A percentile compares a stretch with the other conserved stretches of the same genome.
These are phyloP conservation scores for Salvia rosmarinus DNA, from an alignment of 257 asterid genomes.

Conservation along the genomic window DNA sequence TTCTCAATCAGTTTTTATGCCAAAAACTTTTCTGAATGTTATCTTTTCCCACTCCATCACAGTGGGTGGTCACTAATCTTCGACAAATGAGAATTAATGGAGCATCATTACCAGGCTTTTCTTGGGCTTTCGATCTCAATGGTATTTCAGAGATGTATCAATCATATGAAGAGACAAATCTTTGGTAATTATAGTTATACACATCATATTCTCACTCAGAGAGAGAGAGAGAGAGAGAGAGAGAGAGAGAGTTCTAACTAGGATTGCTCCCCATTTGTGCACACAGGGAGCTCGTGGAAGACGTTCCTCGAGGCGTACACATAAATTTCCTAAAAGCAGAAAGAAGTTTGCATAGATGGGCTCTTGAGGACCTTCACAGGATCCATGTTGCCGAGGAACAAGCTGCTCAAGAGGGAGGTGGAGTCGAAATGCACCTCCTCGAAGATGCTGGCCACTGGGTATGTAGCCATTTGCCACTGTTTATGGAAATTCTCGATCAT, in stretches of 20 bases:
- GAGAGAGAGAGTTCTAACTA: too few relatives aligned
- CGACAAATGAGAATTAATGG: slow-evolving; percentile 57
- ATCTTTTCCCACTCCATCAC: slow-evolving; percentile 26
- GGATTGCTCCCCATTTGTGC: slow-evolving; percentile 18
- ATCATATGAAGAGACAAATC: slow-evolving; percentile 86
- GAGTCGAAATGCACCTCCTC: slow-evolving; percentile 96
- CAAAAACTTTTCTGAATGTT: neutral
- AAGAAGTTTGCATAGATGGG: slow-evolving; percentile 97
- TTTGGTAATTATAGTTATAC: slow-evolving; percentile 56
- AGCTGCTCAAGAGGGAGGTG: slow-evolving; percentile 94
- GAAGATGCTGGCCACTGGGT: slow-evolving; percentile 99
- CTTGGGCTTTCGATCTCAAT: slow-evolving; percentile 81
- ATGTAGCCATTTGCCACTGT: slow-evolving; percentile 24
- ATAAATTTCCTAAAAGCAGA: slow-evolving; percentile 92
- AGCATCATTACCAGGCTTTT: slow-evolving; percentile 61
- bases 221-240: neutral
- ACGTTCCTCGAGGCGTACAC: slow-evolving; percentile 93
- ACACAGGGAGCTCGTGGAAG: slow-evolving; percentile 80
- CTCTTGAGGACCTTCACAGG: slow-evolving; percentile 83
- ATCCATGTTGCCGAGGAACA: slow-evolving; percentile 95
- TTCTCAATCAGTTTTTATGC: neutral
- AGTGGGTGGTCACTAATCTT: slow-evolving; percentile 98
- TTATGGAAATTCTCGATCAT: too few relatives aligned
- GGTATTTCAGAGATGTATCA: slow-evolving; percentile 92
- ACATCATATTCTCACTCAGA: neutral